Percentiles rank a stretch among this genome's conserved stretches.
These are phyloP conservation scores for Talaromyces trachyspermus DNA, from an alignment of 495 filamentous ascomycete species.

Conservation along the genomic window DNA sequence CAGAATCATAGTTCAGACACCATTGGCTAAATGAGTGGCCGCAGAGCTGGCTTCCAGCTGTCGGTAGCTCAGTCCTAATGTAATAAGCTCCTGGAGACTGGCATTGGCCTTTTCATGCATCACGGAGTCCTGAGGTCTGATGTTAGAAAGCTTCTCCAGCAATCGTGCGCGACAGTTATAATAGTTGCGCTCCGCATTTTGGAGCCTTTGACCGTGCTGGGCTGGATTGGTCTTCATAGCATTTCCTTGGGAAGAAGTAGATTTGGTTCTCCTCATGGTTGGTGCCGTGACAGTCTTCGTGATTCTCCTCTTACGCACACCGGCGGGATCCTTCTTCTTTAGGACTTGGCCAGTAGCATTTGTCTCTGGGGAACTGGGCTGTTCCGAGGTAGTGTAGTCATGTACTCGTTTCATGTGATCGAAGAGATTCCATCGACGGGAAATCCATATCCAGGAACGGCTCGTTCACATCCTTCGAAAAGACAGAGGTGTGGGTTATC, in stretches of 20 bases:
- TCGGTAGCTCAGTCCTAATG: slow-evolving; percentile 38
- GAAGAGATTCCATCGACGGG: slow-evolving; percentile 84
- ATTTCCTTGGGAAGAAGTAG: slow-evolving; percentile 32
- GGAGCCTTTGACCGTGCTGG: slow-evolving; percentile 37
- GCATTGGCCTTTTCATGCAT: slow-evolving; percentile 44
- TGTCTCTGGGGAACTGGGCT: slow-evolving; percentile 37
- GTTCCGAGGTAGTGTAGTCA: slow-evolving; percentile 56
- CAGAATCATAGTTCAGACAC: too few species aligned
- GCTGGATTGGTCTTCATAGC: slow-evolving; percentile 28
- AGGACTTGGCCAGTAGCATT: slow-evolving; percentile 21
- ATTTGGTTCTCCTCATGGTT: slow-evolving; percentile 42
- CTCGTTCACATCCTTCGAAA: slow-evolving; percentile 76
- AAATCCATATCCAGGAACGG: slow-evolving; percentile 74
- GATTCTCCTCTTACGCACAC: slow-evolving; percentile 33
- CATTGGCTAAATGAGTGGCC: slow-evolving; percentile 27
- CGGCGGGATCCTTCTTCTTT: slow-evolving; percentile 37
- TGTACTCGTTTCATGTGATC: slow-evolving; percentile 95
- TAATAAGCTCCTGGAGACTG: slow-evolving; percentile 41
- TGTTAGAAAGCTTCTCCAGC: slow-evolving; percentile 34
- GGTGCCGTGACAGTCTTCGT: slow-evolving; percentile 28
- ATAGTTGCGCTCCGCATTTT: slow-evolving; percentile 38
- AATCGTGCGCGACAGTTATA: slow-evolving; percentile 36
- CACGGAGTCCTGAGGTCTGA: slow-evolving; percentile 34
- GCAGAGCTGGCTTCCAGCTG: slow-evolving; percentile 41
- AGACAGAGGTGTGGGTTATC: slow-evolving; percentile 82